A percentile compares a stretch with the other conserved stretches of the same genome.
These are phyloP conservation scores for Prunus armeniaca DNA, from an alignment of 306 rosid species.

Conservation along the genomic window DNA sequence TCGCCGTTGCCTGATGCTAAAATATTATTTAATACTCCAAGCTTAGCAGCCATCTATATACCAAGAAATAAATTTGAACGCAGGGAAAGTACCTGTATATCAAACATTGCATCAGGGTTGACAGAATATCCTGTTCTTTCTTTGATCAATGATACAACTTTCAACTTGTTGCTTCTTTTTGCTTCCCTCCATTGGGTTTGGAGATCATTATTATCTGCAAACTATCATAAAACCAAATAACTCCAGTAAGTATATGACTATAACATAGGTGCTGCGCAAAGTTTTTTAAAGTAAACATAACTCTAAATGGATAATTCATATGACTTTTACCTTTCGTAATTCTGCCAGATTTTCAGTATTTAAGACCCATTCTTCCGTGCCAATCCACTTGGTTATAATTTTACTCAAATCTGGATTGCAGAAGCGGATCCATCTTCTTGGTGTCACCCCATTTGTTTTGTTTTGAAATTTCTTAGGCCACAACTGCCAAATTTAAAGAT, in stretches of 20 bases:
- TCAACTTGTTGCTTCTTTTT: slow-evolving; percentile 76
- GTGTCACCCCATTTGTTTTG: slow-evolving; percentile 98
- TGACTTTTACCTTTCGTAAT: slow-evolving; percentile 56
- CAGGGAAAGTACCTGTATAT: slow-evolving; percentile 70
- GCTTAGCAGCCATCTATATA: not conserved
- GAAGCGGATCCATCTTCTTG: slow-evolving; percentile 96
- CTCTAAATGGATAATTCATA: not conserved
- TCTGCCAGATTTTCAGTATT: slow-evolving; percentile 76
- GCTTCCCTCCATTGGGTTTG: slow-evolving; percentile 85
- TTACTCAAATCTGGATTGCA: slow-evolving; percentile 86
- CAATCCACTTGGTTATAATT: slow-evolving; percentile 69
- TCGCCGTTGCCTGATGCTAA: slow-evolving; percentile 13
- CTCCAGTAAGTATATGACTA: slow-evolving; percentile 25
- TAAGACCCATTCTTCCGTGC: slow-evolving; percentile 91
- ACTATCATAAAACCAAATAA: slow-evolving; percentile 44
- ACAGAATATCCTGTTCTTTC: slow-evolving; percentile 89
- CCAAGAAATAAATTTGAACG: slow-evolving; percentile 11
- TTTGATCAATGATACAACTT: slow-evolving; percentile 66
- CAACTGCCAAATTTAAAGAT: slow-evolving; percentile 52
- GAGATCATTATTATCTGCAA: slow-evolving; percentile 76
- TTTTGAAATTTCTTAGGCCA: slow-evolving; percentile 98
- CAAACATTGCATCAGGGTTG: slow-evolving; percentile 91
- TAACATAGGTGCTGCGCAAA: slow-evolving; percentile 10
- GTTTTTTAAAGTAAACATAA: not conserved
- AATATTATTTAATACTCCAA: slow-evolving; percentile 13